Conservation (phyloP, 1,284 basidiomycete genomes). For the Cystobasidium pallidum region DNA sequence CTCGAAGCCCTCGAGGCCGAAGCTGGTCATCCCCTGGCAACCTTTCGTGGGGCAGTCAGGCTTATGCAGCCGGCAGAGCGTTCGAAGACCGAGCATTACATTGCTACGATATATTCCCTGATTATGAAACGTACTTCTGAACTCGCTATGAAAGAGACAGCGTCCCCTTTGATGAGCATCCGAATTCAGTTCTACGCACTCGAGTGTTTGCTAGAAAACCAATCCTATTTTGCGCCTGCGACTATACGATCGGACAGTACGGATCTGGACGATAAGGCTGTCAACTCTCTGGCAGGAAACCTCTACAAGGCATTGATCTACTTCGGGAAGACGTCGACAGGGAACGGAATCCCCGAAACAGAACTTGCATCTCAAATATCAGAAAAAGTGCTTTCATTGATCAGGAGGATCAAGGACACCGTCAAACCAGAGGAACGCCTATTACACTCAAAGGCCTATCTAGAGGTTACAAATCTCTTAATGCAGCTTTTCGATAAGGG, state of each 20-base stretch:
- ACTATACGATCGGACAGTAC: background rate
- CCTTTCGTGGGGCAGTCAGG: background rate
- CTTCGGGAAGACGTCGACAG: constrained; percentile 18
- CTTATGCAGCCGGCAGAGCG: background rate
- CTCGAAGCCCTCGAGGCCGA: background rate
- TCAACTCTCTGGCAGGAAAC: background rate
- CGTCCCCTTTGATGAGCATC: background rate
- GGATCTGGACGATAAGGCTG: constrained; percentile 22
- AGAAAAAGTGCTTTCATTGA: constrained; percentile 1
- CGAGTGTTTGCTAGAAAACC: constrained; percentile 27
- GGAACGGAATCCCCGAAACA: constrained; percentile 1
- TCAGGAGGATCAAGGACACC: background rate
- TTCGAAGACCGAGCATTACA: constrained; percentile 16
- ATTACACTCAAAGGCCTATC: constrained; percentile 1
- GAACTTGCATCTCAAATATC: constrained; percentile 14
- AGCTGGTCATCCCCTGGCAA: constrained; percentile 1
- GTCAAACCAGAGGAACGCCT: constrained; percentile 13
- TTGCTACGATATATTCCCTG: constrained; percentile 27
- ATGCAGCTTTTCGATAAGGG: constrained; percentile 17
- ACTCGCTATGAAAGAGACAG: background rate
- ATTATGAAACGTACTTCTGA: constrained; percentile 20
- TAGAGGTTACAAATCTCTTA: constrained; percentile 12
- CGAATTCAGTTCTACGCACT: constrained; percentile 16
- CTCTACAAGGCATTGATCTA: constrained; percentile 21
- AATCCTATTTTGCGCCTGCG: constrained; percentile 15